Evolutionary conservation across 306 rosid species (phyloP).

Genomic region (Phaseolus lunatus): DNA sequence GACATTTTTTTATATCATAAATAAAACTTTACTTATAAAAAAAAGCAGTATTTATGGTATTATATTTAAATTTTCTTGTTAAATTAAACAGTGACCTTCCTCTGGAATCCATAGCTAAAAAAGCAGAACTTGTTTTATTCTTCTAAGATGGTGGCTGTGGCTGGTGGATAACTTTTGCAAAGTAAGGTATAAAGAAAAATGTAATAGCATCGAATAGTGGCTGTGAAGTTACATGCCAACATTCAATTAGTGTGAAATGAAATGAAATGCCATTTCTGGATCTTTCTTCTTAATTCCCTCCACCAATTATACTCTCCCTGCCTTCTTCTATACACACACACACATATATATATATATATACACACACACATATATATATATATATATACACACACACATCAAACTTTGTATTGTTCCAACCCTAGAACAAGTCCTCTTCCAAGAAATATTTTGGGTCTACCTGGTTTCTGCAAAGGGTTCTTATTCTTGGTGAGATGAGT

Average conservation of each 20-base stretch:
- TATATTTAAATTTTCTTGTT: too few species aligned
- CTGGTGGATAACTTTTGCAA: constrained; percentile 41
- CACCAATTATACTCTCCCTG: constrained; percentile 43
- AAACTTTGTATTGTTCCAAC: constrained; percentile 30
- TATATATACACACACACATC: background rate
- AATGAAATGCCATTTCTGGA: constrained; percentile 42
- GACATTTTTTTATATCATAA: too few species aligned
- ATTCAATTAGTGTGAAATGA: constrained; percentile 44
- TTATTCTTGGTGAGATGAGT: constrained; percentile 53
- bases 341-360: background rate
- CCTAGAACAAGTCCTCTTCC: constrained; percentile 34
- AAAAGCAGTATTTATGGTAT: too few species aligned
- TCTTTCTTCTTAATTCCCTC: constrained; percentile 49
- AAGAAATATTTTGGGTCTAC: constrained; percentile 7
- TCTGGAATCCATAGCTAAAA: constrained; percentile 32
- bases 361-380: background rate
- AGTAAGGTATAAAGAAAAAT: constrained; percentile 6
- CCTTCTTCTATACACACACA: constrained; percentile 5
- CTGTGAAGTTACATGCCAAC: constrained; percentile 35
- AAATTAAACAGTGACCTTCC: background rate
- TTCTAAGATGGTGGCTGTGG: constrained; percentile 3
- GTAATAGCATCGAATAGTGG: constrained; percentile 38
- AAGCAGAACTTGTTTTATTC: background rate
- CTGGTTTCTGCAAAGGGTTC: constrained; percentile 28
- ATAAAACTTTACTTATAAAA: too few species aligned